A percentile compares a stretch with the other conserved stretches of the same genome.
Conservation (phyloP, 495 filamentous ascomycete species). For the Aspergillus ostianus region DNA sequence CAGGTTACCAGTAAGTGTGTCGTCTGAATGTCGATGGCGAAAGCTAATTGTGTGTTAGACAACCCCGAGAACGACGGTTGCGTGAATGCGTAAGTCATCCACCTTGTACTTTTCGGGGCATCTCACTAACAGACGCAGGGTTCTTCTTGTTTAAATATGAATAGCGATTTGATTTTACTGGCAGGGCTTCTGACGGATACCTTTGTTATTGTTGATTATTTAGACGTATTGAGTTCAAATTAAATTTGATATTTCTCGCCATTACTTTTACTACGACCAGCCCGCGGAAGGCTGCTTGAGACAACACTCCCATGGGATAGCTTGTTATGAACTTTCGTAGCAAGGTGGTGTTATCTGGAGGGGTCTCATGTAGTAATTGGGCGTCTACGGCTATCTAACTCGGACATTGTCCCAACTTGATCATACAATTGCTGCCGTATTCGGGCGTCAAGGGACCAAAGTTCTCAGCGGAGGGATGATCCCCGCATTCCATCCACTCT, state of each 20-base stretch:
- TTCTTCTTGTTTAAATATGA: not conserved
- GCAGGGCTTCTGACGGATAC: not conserved
- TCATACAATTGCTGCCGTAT: no score
- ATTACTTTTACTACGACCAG: no score
- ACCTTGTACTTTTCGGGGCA: not conserved
- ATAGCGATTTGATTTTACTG: not conserved
- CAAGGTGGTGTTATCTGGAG: no score
- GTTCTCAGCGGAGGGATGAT: no score
- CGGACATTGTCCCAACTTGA: no score
- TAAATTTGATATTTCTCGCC: not conserved
- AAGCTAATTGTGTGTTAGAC: constrained; percentile 27
- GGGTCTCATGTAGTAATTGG: no score
- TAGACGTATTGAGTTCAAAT: not conserved
- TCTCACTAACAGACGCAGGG: not conserved
- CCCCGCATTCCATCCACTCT: no score
- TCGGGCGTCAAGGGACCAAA: no score
- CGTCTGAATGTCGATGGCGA: not conserved
- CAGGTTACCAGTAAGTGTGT: constrained; percentile 46
- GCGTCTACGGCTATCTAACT: no score
- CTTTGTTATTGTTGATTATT: not conserved
- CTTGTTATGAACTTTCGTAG: no score
- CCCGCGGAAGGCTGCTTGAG: no score
- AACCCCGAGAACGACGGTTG: constrained; percentile 81
- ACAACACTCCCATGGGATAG: no score
- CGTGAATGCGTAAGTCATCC: constrained; percentile 58